A percentile compares a stretch with the other conserved stretches of the same genome.
Evolutionary conservation across 257 asterid genomes (phyloP).

Genomic region (Ehretia macrophylla): DNA sequence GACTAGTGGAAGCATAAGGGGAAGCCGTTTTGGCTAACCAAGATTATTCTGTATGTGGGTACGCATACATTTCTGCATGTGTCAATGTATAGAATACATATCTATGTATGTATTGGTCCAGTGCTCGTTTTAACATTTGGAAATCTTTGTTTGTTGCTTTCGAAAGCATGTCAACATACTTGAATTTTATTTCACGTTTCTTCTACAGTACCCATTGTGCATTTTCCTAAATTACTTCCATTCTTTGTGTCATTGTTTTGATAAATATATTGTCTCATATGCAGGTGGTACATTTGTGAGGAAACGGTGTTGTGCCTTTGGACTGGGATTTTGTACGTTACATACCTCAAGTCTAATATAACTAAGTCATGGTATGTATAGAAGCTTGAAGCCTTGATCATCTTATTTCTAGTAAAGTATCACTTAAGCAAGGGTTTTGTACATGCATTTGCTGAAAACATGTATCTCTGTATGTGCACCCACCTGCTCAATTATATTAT

Average conservation of each 20-base stretch:
- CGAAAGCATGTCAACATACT: too few species aligned
- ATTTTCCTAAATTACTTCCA: neutral
- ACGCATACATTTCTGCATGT: too few species aligned
- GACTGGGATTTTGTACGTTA: conserved; percentile 73
- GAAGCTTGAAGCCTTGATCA: neutral
- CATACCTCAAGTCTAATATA: conserved; percentile 63
- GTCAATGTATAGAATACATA: too few species aligned
- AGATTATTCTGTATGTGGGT: too few species aligned
- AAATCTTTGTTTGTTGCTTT: too few species aligned
- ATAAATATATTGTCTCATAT: neutral
- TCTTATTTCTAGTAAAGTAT: conserved; percentile 7
- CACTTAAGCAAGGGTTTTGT: neutral
- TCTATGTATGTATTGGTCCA: too few species aligned
- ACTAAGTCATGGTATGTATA: conserved; percentile 75
- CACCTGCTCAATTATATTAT: neutral
- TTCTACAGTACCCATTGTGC: neutral
- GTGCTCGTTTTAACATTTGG: too few species aligned
- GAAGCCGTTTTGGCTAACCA: too few species aligned
- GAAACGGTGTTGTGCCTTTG: conserved; percentile 84
- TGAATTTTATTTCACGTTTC: too few species aligned
- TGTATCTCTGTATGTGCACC: too few species aligned
- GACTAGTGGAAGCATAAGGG: too few species aligned
- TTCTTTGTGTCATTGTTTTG: neutral
- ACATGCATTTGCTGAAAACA: neutral
- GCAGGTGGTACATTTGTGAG: conserved; percentile 92